These are phyloP conservation scores for Sequoiadendron giganteum DNA, from an alignment of 75 land plant genomes.

Conservation along the genomic window DNA sequence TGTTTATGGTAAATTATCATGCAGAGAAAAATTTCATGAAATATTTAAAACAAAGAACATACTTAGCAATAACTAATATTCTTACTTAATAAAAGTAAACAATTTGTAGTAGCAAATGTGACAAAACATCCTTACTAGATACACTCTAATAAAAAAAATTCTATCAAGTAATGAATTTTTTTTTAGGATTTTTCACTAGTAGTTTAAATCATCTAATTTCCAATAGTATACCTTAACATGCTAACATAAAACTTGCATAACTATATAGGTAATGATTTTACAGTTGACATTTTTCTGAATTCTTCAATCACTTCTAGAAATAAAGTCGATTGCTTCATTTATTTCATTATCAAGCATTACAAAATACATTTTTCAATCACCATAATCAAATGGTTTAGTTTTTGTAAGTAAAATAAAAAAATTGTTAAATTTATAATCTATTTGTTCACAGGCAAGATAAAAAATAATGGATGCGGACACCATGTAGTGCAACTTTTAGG, in stretches of 20 bases:
- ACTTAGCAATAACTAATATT: neutral
- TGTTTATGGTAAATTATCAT: neutral
- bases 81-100: neutral
- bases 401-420: no score
- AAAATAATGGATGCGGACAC: no score
- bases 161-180: neutral
- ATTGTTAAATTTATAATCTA: no score
- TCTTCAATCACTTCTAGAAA: neutral
- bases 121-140: neutral
- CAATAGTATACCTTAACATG: neutral
- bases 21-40: neutral
- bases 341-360: no score
- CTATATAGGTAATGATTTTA: no score
- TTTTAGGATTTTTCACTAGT: neutral
- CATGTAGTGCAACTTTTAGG: no score
- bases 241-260: neutral
- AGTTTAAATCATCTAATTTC: neutral
- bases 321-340: no score
- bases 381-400: no score
- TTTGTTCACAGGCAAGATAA: no score
- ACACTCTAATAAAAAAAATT: neutral
- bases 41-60: neutral
- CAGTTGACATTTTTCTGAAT: neutral
- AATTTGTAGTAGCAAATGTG: neutral
- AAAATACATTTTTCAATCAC: no score